These are phyloP conservation scores for Aspergillus incahuasiensis DNA, from an alignment of 495 filamentous ascomycete genomes.

Conservation along the genomic window DNA sequence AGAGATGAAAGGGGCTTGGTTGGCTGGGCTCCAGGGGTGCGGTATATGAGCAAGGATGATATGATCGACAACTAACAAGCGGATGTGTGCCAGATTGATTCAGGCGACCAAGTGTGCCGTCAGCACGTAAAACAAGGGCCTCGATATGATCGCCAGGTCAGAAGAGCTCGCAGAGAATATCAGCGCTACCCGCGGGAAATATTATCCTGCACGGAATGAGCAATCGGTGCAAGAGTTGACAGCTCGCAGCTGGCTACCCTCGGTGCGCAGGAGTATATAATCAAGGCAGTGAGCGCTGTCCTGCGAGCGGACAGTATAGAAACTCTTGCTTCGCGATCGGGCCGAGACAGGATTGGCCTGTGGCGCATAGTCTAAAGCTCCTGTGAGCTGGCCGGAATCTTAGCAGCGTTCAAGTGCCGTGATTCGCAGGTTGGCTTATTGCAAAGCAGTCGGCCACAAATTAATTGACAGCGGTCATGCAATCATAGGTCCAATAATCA, in stretches of 20 bases:
- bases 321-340: constrained; percentile 9
- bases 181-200: background rate
- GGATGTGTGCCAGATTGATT: constrained; percentile 2
- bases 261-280: background rate
- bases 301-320: background rate
- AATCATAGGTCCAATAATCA: background rate
- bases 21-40: background rate
- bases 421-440: background rate
- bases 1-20: background rate
- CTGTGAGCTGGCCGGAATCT: constrained; percentile 5
- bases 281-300: background rate
- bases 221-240: background rate
- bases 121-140: background rate
- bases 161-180: background rate
- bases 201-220: background rate
- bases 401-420: constrained; percentile 6
- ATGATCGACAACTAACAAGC: constrained; percentile 10
- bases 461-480: background rate
- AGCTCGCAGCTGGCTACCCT: background rate
- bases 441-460: background rate
- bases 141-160: background rate
- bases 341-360: constrained; percentile 18
- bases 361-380: constrained; percentile 14
- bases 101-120: background rate
- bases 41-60: constrained; percentile 5